A percentile compares a stretch with the other conserved stretches of the same genome.
phyloP scores from a whole-genome alignment of 2,329 filamentous ascomycete genomes.

The Macroventuria anomochaeta region DNA sequence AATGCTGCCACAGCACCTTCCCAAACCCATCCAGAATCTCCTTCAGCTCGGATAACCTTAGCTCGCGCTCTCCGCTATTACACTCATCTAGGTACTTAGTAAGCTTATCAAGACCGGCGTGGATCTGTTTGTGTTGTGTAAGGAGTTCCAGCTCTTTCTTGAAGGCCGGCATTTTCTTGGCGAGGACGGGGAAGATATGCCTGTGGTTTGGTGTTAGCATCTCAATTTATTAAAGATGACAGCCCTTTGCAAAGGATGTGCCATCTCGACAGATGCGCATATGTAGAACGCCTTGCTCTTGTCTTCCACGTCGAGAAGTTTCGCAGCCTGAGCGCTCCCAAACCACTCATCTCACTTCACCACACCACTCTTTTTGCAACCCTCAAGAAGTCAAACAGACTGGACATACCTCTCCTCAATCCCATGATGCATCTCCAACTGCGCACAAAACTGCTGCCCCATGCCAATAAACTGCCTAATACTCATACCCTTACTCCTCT shows the following conservation, averaged over 20 bases:
- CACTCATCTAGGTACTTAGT: slow-evolving; percentile 70
- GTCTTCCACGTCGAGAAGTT: no score
- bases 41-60: slow-evolving; percentile 66
- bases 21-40: slow-evolving; percentile 79
- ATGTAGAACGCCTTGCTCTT: no score
- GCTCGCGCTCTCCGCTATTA: slow-evolving; percentile 65
- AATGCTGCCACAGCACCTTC: slow-evolving; percentile 77
- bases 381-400: no score
- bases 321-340: no score
- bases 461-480: slow-evolving; percentile 71
- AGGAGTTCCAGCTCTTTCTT: slow-evolving; percentile 69
- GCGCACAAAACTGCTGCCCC: slow-evolving; percentile 72
- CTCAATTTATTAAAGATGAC: no score
- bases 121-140: slow-evolving; percentile 79
- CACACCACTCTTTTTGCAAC: no score
- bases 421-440: slow-evolving; percentile 77
- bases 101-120: slow-evolving; percentile 73
- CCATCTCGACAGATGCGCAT: no score
- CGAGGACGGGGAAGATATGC: slow-evolving; percentile 80
- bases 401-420: slow-evolving; percentile 75
- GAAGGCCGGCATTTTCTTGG: slow-evolving; percentile 80
- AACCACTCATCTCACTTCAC: no score
- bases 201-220: background rate
- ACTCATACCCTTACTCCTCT: slow-evolving; percentile 68
- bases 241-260: no score